A percentile compares a stretch with the other conserved stretches of the same genome.
phyloP scores from a whole-genome alignment of 2,329 filamentous ascomycete genomes.

The Pleurostoma richardsiae region DNA sequence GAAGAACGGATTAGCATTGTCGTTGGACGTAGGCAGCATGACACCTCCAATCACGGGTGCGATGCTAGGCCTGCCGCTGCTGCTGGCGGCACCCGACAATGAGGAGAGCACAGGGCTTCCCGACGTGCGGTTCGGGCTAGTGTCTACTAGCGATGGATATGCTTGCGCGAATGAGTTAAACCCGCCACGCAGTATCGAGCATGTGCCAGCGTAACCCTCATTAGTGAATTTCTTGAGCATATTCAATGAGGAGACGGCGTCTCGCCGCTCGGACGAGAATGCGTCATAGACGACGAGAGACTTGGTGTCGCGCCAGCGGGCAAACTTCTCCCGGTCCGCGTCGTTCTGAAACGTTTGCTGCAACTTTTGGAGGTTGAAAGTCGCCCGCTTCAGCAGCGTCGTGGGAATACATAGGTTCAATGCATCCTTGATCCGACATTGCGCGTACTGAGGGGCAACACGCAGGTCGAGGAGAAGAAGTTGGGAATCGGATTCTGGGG shows the following conservation, averaged over 20 bases:
- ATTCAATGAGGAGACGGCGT: constrained; percentile 75
- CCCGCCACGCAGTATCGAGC: constrained; percentile 75
- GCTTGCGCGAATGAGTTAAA: constrained; percentile 68
- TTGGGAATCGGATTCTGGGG: constrained; percentile 25
- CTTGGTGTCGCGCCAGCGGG: constrained; percentile 67
- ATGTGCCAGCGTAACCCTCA: constrained; percentile 73
- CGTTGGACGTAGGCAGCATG: constrained; percentile 65
- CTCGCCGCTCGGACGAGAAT: constrained; percentile 69
- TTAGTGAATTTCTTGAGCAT: constrained; percentile 89
- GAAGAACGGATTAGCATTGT: constrained; percentile 83
- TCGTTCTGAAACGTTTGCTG: constrained; percentile 78
- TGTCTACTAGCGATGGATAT: constrained; percentile 62
- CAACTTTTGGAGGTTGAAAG: constrained; percentile 84
- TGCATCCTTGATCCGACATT: constrained; percentile 71
- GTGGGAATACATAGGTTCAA: constrained; percentile 94
- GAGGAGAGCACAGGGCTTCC: constrained; percentile 44
- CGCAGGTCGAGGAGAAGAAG: constrained; percentile 78
- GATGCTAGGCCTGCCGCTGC: constrained; percentile 40
- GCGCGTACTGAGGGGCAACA: constrained; percentile 76
- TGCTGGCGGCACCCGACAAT: constrained; percentile 34
- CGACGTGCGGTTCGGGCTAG: constrained; percentile 32
- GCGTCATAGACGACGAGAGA: constrained; percentile 86
- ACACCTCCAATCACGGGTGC: constrained; percentile 87
- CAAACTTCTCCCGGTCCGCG: constrained; percentile 65
- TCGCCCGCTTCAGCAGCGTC: constrained; percentile 83